Percentiles rank a stretch among this genome's conserved stretches.
Conservation (phyloP, 2,329 filamentous ascomycete species). For the Pseudogymnoascus sp. region DNA sequence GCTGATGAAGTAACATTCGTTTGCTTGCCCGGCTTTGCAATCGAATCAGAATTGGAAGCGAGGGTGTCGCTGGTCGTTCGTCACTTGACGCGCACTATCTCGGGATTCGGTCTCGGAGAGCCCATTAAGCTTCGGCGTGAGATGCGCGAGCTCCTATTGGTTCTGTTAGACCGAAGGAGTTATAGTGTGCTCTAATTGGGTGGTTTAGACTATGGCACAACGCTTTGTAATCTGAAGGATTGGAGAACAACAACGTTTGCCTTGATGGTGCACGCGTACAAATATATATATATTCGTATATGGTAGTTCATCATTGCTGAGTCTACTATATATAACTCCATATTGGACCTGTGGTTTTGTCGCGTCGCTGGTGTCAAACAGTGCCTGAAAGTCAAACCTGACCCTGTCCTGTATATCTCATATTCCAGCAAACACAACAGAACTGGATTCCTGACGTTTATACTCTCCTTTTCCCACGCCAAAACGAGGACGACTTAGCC, state of each 20-base stretch:
- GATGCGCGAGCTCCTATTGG: background rate
- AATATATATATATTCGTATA: background rate
- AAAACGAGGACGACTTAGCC: background rate
- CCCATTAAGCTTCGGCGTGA: background rate
- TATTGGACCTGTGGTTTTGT: background rate
- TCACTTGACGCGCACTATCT: background rate
- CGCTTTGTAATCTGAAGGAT: constrained; percentile 4
- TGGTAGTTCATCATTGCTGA: background rate
- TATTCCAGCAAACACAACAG: background rate
- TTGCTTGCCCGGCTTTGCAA: background rate
- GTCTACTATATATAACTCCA: background rate
- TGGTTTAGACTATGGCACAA: background rate
- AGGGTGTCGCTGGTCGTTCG: background rate
- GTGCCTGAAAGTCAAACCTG: background rate
- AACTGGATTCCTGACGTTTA: background rate
- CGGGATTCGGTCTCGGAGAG: background rate
- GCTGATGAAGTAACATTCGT: background rate
- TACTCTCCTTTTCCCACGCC: background rate
- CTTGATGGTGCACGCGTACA: background rate
- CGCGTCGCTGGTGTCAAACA: background rate
- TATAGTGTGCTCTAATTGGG: background rate
- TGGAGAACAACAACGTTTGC: background rate
- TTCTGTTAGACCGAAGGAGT: background rate
- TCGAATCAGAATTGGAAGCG: background rate
- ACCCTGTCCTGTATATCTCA: background rate